These are phyloP conservation scores for Metschnikowia koreensis DNA, from an alignment of 805 yeast genomes.

Conservation along the genomic window DNA sequence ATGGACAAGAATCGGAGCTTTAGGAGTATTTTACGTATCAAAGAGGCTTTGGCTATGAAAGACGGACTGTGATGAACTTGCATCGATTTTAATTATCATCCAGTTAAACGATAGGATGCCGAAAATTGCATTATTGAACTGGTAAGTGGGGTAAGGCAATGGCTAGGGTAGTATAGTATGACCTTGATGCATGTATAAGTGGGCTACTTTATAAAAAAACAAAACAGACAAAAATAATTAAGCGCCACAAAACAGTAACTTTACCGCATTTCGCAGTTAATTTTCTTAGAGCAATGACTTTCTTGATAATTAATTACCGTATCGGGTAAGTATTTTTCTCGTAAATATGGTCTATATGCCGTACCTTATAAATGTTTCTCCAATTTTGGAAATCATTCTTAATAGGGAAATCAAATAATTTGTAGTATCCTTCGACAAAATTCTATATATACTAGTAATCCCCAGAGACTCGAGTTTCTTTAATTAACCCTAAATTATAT, in stretches of 20 bases:
- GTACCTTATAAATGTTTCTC: not conserved
- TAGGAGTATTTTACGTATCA: no score
- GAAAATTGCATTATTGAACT: no score
- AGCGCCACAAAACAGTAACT: not conserved
- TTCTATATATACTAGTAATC: not conserved
- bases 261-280: not conserved
- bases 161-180: no score
- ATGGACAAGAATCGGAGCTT: not conserved
- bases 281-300: not conserved
- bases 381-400: not conserved
- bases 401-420: not conserved
- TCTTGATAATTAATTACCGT: not conserved
- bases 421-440: not conserved
- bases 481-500: not conserved
- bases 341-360: slow-evolving; percentile 8
- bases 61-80: no score
- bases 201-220: no score
- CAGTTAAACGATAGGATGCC: no score
- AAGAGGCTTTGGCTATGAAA: no score
- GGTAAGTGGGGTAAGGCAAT: no score
- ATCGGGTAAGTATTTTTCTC: slow-evolving; percentile 2
- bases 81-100: no score
- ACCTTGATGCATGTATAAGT: no score
- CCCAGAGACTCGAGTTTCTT: no score
- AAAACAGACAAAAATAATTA: no score